phyloP scores from a whole-genome alignment of 352 stramenopile genomes.

The Pythium guiyangense region DNA sequence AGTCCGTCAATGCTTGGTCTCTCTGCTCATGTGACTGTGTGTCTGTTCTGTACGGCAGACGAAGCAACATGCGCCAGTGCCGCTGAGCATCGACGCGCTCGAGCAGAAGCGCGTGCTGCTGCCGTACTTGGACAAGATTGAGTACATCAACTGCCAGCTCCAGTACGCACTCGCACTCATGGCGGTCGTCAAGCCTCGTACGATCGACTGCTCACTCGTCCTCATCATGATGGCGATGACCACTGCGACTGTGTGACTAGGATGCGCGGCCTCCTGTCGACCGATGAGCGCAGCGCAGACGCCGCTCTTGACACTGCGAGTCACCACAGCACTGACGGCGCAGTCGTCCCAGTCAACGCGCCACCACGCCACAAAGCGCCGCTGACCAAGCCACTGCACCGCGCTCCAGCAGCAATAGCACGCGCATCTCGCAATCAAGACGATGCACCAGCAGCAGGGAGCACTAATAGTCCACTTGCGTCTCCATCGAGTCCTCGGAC shows the following conservation, averaged over 20 bases:
- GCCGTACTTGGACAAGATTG: slow-evolving; percentile 84
- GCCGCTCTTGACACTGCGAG: no score
- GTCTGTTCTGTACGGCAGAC: neutral
- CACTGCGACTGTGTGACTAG: neutral
- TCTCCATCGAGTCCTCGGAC: neutral
- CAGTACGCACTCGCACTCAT: slow-evolving; percentile 21
- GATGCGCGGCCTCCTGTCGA: no score
- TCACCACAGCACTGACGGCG: no score
- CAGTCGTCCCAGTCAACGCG: no score
- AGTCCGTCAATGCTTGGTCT: no score
- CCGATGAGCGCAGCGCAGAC: no score
- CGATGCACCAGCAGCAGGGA: neutral
- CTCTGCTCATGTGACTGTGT: neutral
- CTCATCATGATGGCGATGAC: no score
- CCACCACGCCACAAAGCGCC: no score
- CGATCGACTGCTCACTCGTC: no score
- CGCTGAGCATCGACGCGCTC: slow-evolving; percentile 67
- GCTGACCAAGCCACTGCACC: no score
- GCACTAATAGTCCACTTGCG: neutral
- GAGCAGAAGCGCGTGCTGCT: no score
- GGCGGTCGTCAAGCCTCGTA: neutral
- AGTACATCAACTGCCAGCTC: slow-evolving; percentile 85
- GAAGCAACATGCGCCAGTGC: neutral
- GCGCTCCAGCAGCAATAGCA: no score
- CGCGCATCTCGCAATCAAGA: slow-evolving; percentile 9